Evolutionary conservation across 2,329 filamentous ascomycete species (phyloP).

Genomic region (Cladobotryum protrusum): DNA sequence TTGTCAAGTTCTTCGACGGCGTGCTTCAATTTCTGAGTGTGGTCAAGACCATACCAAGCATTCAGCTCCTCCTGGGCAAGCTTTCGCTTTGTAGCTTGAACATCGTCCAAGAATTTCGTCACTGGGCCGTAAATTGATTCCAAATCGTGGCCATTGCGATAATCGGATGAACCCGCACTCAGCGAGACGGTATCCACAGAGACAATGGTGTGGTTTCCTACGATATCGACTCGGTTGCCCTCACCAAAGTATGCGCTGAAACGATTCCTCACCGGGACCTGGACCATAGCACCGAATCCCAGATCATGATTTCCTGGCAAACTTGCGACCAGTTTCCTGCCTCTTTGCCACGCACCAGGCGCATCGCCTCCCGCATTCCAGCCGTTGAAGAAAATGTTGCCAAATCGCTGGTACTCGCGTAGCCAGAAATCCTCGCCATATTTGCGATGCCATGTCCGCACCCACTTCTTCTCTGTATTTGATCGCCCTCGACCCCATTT

Average conservation of each 20-base stretch:
- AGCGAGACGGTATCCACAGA: conserved; percentile 85
- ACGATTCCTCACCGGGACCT: conserved; percentile 70
- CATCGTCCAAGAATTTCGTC: conserved; percentile 65
- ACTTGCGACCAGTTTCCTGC: conserved; percentile 74
- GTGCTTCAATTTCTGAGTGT: conserved; percentile 52
- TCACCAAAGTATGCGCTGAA: conserved; percentile 89
- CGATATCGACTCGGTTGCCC: conserved; percentile 81
- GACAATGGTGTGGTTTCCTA: conserved; percentile 94
- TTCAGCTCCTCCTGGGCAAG: conserved; percentile 64
- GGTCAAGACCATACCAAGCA: conserved; percentile 53
- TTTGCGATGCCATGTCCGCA: conserved; percentile 63
- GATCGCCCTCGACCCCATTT: conserved; percentile 50
- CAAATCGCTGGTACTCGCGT: conserved; percentile 78
- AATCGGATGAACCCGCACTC: conserved; percentile 58
- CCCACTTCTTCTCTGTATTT: conserved; percentile 43
- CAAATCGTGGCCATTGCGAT: conserved; percentile 46
- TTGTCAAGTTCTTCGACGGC: conserved; percentile 51
- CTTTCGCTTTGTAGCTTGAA: conserved; percentile 59
- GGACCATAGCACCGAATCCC: conserved; percentile 81
- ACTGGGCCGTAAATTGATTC: conserved; percentile 67
- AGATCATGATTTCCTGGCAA: conserved; percentile 93
- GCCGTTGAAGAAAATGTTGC: conserved; percentile 71
- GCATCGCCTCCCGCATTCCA: conserved; percentile 54
- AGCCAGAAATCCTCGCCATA: conserved; percentile 84
- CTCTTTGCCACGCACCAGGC: conserved; percentile 53